Conservation (phyloP, 2,329 filamentous ascomycete genomes). For the Penicillium sp. region DNA sequence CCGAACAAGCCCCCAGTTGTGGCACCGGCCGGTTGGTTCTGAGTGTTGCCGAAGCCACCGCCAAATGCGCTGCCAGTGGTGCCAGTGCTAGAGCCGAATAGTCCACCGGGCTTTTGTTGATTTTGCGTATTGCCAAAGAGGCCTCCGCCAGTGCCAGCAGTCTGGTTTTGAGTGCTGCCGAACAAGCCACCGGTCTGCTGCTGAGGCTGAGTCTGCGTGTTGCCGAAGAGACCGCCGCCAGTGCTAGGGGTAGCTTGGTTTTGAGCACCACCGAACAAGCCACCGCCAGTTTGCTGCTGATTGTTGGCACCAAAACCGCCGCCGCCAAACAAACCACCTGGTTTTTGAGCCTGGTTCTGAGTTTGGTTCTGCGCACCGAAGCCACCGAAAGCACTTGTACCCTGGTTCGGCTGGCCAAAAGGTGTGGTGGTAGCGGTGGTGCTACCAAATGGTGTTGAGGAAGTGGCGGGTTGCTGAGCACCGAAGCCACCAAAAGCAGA, state of each 20-base stretch:
- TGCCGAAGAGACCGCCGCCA: not conserved
- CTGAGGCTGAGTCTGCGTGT: not conserved
- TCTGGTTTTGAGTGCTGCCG: slow-evolving; percentile 14
- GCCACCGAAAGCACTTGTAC: slow-evolving; percentile 5
- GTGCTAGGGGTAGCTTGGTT: not conserved
- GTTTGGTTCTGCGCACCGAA: not conserved
- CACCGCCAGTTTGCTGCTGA: not conserved
- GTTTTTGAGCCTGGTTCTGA: not conserved
- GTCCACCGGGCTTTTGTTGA: slow-evolving; percentile 21
- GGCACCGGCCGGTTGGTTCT: slow-evolving; percentile 36
- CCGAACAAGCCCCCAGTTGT: slow-evolving; percentile 42
- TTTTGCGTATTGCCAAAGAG: slow-evolving; percentile 43
- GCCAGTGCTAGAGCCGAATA: slow-evolving; percentile 23
- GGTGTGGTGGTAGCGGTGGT: slow-evolving; percentile 36
- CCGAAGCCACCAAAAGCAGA: slow-evolving; percentile 34
- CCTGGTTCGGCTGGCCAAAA: slow-evolving; percentile 41
- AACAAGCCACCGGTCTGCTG: not conserved
- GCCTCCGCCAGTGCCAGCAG: slow-evolving; percentile 35
- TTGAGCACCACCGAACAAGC: not conserved
- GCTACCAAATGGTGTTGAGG: slow-evolving; percentile 39
- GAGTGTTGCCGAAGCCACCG: slow-evolving; percentile 41
- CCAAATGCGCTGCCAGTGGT: slow-evolving; percentile 28
- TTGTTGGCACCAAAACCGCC: not conserved
- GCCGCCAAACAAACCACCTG: not conserved
- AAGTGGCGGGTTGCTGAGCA: slow-evolving; percentile 32